These are phyloP conservation scores for Phytopythium boreale DNA, from an alignment of 352 stramenopile species.

Conservation along the genomic window DNA sequence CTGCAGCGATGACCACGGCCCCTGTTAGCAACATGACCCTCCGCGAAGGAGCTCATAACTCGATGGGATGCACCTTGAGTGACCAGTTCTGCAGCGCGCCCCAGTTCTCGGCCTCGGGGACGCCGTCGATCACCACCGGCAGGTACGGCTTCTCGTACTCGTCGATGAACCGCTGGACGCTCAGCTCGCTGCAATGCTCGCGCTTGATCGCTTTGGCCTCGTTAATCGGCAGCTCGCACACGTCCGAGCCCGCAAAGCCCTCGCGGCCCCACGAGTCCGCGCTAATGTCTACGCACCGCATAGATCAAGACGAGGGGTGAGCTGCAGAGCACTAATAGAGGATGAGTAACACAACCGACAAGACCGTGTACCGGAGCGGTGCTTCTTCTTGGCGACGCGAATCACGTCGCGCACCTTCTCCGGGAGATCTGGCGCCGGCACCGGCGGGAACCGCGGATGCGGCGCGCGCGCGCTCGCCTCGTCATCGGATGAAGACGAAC, in stretches of 20 bases:
- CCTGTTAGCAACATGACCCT: not conserved
- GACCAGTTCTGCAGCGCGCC: conserved; percentile 66
- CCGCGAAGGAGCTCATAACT: not conserved
- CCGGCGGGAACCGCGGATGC: conserved; percentile 42
- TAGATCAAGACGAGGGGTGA: not conserved
- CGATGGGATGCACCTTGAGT: conserved; percentile 37
- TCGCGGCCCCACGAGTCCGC: conserved; percentile 62
- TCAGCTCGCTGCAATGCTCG: conserved; percentile 74
- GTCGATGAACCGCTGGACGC: conserved; percentile 76
- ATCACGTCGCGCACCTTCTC: conserved; percentile 47
- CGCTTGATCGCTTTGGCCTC: conserved; percentile 63
- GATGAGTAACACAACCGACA: not conserved
- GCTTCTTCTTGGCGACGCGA: conserved; percentile 59
- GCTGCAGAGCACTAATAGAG: too few relatives aligned
- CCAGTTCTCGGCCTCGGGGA: conserved; percentile 81
- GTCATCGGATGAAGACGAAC: conserved; percentile 37
- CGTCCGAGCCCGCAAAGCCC: conserved; percentile 76
- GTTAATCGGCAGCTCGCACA: conserved; percentile 74
- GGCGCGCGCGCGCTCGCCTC: conserved; percentile 13
- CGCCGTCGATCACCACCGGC: conserved; percentile 81
- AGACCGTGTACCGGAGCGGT: conserved; percentile 81
- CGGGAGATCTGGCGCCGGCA: conserved; percentile 42
- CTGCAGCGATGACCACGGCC: conserved; percentile 3
- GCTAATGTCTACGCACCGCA: conserved; percentile 53
- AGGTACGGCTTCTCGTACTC: conserved; percentile 76